Conservation (phyloP, 2,329 filamentous ascomycete species). For the Fusarium fujikuroi region DNA sequence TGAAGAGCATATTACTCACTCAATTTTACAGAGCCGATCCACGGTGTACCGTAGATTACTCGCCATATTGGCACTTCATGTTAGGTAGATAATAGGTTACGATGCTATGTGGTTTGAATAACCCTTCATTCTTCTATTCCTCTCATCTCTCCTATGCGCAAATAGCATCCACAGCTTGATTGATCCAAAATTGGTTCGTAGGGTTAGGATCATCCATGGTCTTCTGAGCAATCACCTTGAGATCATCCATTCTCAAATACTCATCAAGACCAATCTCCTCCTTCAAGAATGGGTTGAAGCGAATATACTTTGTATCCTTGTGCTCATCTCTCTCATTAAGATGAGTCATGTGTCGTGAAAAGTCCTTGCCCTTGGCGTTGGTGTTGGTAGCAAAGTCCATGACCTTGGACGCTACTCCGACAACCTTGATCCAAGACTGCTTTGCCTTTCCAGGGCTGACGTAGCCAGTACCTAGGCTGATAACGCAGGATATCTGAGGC, state of each 20-base stretch:
- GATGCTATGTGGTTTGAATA: accelerated
- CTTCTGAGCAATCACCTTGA: background rate
- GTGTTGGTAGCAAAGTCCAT: conserved; percentile 39
- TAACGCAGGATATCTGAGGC: conserved; percentile 14
- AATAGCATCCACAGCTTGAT: conserved; percentile 1
- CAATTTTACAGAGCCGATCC: accelerated
- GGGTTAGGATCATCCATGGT: background rate
- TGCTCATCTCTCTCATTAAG: conserved; percentile 15
- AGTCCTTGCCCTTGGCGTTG: conserved; percentile 36
- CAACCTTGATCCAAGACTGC: conserved; percentile 23
- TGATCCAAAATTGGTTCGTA: conserved; percentile 2
- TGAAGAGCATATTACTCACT: accelerated
- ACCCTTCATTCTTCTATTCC: accelerated
- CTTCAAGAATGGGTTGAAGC: conserved; percentile 7
- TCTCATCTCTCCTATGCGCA: background rate
- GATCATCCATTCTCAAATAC: conserved; percentile 10
- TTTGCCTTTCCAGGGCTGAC: background rate
- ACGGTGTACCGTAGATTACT: accelerated
- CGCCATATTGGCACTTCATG: accelerated
- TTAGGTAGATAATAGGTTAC: accelerated
- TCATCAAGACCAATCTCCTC: conserved; percentile 30
- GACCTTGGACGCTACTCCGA: conserved; percentile 18
- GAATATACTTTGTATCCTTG: conserved; percentile 15
- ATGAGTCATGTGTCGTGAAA: conserved; percentile 23
- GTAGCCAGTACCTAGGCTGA: conserved; percentile 31